These are phyloP conservation scores for Lindgomyces ingoldianus DNA, from an alignment of 495 filamentous ascomycete species.

Conservation along the genomic window DNA sequence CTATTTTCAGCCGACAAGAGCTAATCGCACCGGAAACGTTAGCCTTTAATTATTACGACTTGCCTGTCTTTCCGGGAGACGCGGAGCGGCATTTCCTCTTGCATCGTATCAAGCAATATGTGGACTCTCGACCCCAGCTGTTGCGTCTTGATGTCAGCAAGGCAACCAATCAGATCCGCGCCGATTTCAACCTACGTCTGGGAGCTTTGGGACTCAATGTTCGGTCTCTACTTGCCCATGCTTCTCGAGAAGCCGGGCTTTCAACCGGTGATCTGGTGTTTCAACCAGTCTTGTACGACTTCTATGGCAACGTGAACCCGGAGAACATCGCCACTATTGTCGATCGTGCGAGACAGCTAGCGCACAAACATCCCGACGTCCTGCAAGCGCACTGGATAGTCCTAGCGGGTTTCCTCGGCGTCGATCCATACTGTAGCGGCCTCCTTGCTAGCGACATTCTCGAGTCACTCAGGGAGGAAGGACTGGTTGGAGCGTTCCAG, in stretches of 20 bases:
- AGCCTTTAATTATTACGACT: background rate
- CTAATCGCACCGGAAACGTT: background rate
- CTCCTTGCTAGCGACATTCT: slow-evolving; percentile 21
- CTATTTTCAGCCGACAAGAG: background rate
- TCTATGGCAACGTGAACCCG: slow-evolving; percentile 10
- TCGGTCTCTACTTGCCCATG: background rate
- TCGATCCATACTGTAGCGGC: background rate
- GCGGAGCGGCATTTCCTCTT: slow-evolving; percentile 1
- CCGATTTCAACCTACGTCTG: background rate
- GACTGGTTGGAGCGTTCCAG: slow-evolving; percentile 4
- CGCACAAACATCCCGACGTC: background rate
- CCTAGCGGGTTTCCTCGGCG: background rate
- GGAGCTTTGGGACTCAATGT: background rate
- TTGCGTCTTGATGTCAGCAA: background rate
- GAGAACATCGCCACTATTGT: slow-evolving; percentile 2
- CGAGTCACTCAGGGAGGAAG: slow-evolving; percentile 2
- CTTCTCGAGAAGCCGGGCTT: background rate
- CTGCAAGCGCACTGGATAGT: background rate
- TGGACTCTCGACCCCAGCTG: background rate
- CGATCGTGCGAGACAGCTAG: slow-evolving; percentile 5
- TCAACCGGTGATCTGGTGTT: background rate
- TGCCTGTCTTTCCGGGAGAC: slow-evolving; percentile 3
- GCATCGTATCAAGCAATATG: background rate
- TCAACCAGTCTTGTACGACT: background rate
- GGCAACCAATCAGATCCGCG: background rate